Percentiles rank a stretch among this genome's conserved stretches.
These are phyloP conservation scores for Endoconidiophora polonica DNA, from an alignment of 2,329 filamentous ascomycete species.

Conservation along the genomic window DNA sequence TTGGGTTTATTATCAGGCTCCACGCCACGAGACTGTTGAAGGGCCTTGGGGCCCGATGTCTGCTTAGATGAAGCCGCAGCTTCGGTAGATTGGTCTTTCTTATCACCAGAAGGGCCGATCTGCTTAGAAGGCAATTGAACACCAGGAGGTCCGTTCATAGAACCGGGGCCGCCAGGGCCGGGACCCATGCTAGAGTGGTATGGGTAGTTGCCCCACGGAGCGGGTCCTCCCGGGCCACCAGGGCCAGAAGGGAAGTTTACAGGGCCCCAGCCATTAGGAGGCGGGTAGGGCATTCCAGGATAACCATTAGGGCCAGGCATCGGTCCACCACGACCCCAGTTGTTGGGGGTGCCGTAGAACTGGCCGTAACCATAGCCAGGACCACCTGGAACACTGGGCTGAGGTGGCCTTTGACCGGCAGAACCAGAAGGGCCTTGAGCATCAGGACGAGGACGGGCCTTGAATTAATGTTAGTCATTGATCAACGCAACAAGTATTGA, in stretches of 20 bases:
- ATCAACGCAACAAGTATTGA: background rate
- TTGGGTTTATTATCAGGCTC: background rate
- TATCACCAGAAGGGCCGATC: slow-evolving; percentile 10
- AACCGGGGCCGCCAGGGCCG: slow-evolving; percentile 8
- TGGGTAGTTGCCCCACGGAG: slow-evolving; percentile 38
- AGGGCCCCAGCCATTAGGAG: slow-evolving; percentile 64
- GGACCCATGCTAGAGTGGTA: slow-evolving; percentile 34
- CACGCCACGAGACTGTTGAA: background rate
- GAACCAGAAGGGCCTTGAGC: slow-evolving; percentile 6
- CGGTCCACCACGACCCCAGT: slow-evolving; percentile 39
- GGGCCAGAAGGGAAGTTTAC: slow-evolving; percentile 45
- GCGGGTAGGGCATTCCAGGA: slow-evolving; percentile 54
- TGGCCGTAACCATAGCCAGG: slow-evolving; percentile 17
- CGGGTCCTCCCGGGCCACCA: slow-evolving; percentile 41
- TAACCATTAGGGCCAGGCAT: slow-evolving; percentile 16
- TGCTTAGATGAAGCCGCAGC: background rate
- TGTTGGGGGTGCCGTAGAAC: slow-evolving; percentile 33
- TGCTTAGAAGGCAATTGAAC: slow-evolving; percentile 14
- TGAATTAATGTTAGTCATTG: slow-evolving; percentile 1
- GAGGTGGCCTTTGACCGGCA: slow-evolving; percentile 1
- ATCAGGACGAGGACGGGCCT: slow-evolving; percentile 14
- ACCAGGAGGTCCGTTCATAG: slow-evolving; percentile 10
- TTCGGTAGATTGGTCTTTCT: slow-evolving; percentile 29
- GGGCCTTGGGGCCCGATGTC: background rate
- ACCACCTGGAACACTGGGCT: slow-evolving; percentile 5